Evolutionary conservation across 495 filamentous ascomycete species (phyloP), one percentile per base, ranked within the genome.

Genomic region (Aspergillus biplanus): DNA sequence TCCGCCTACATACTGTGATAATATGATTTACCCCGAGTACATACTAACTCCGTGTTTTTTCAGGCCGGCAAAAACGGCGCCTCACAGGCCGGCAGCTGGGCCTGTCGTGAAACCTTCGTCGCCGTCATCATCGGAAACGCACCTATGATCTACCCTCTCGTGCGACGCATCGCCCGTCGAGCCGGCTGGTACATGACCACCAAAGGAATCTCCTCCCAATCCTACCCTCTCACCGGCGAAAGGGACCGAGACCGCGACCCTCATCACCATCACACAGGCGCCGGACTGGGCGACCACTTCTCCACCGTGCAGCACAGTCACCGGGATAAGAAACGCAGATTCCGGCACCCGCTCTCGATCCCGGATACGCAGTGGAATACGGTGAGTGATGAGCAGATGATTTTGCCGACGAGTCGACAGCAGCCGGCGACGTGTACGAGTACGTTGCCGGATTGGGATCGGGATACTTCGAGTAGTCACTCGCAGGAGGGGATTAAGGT

Each of bases 41-140:
- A 27, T 27, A 27, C 21, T 27, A 27, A 27, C 21, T 27, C 21
- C 21, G 21, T 27, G 21, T 27, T 2, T 27, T 27, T 27, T 2
- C 21, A 81, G 78, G 73, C 76, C 47, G 78, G 78, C 32, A 76
- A 77, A 27, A 79, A 84, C 66, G 76, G 75, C 57, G 82, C 82
- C 55, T 69, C 78, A 39, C 79, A 86, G 76, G 83, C 83, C 7
- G 84, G 85, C 44, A 80, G 78, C 74, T 89, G 86, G 86, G 84
- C 86, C 54, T 81, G 83, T 63, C 85, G 86, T 53, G 86, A 88
- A 64, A 86, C 85, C 39, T 88, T 89, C 64, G 83, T 88, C 54
- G 84, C 83, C 3, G 79, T 87, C 33, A 68, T 87, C 32, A 79
- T 88, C 57, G 81, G 81, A 63, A 89, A 88, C 68, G 68, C 83